Conservation (phyloP, 805 yeast species). For the Myxozyma melibiosi region DNA sequence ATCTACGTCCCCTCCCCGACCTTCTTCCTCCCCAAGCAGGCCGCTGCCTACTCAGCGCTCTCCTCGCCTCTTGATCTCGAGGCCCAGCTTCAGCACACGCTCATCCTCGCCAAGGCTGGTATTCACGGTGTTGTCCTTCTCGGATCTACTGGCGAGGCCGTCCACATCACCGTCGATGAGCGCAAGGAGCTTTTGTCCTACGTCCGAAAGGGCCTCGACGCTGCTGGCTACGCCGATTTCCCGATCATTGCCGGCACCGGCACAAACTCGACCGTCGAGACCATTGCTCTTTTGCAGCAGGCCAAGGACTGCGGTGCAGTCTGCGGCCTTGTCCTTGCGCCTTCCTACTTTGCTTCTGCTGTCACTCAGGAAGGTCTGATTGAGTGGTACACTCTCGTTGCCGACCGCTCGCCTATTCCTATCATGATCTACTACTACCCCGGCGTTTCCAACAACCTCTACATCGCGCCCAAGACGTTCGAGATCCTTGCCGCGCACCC, state of each 20-base stretch:
- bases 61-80: slow-evolving; percentile 46
- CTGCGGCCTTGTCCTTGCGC: slow-evolving; percentile 46
- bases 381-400: slow-evolving; percentile 50
- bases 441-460: slow-evolving; percentile 51
- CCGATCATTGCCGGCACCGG: slow-evolving; percentile 55
- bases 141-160: slow-evolving; percentile 61
- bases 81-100: slow-evolving; percentile 51
- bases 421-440: slow-evolving; percentile 53
- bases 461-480: slow-evolving; percentile 46
- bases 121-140: slow-evolving; percentile 52
- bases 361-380: slow-evolving; percentile 51
- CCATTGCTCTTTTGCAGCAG: slow-evolving; percentile 42
- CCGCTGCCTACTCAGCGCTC: slow-evolving; percentile 21
- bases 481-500: slow-evolving; percentile 49
- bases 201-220: slow-evolving; percentile 43
- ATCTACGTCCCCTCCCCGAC: slow-evolving; percentile 59
- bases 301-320: slow-evolving; percentile 40
- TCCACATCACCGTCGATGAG: slow-evolving; percentile 53
- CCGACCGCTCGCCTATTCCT: slow-evolving; percentile 49
- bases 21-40: slow-evolving; percentile 51
- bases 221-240: slow-evolving; percentile 45
- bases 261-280: slow-evolving; percentile 50
- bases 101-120: slow-evolving; percentile 48
- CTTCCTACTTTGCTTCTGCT: slow-evolving; percentile 53
- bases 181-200: slow-evolving; percentile 40